Percentiles rank a stretch among this genome's conserved stretches.
These are phyloP conservation scores for Trichoderma atrobrunneum DNA, from an alignment of 2,329 filamentous ascomycete species.

Conservation along the genomic window DNA sequence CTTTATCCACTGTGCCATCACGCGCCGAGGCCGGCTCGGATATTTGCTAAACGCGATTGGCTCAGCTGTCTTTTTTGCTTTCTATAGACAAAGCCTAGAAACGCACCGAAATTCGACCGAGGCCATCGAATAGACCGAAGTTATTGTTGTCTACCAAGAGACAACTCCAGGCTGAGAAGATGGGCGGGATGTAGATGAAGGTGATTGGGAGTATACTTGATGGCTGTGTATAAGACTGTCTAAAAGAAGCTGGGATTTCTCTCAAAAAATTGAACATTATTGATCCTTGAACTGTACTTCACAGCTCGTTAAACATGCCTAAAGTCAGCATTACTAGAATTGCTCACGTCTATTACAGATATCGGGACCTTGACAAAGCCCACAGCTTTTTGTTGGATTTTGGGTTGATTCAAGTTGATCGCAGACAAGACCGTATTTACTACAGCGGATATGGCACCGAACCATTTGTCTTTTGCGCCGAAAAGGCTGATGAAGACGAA, in stretches of 20 bases:
- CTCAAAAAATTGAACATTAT: neutral
- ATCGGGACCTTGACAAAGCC: neutral
- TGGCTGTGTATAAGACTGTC: neutral
- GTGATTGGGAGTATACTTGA: neutral
- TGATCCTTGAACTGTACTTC: neutral
- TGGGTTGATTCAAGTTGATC: neutral
- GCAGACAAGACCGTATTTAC: neutral
- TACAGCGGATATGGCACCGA: neutral
- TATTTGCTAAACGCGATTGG: neutral
- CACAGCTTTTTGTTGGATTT: neutral
- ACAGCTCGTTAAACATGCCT: neutral
- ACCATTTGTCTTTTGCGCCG: neutral
- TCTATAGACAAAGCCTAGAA: neutral
- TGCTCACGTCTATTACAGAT: neutral
- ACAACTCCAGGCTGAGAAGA: neutral
- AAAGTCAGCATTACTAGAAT: neutral
- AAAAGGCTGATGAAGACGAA: neutral
- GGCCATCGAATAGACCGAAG: neutral
- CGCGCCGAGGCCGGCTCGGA: neutral
- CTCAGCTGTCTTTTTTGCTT: neutral
- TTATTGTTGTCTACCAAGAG: neutral
- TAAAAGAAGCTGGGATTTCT: neutral
- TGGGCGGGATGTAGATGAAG: neutral
- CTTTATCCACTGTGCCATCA: neutral
- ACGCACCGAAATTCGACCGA: neutral